phyloP scores from a whole-genome alignment of 208 protist genomes.

The Trypanosoma lewisi region DNA sequence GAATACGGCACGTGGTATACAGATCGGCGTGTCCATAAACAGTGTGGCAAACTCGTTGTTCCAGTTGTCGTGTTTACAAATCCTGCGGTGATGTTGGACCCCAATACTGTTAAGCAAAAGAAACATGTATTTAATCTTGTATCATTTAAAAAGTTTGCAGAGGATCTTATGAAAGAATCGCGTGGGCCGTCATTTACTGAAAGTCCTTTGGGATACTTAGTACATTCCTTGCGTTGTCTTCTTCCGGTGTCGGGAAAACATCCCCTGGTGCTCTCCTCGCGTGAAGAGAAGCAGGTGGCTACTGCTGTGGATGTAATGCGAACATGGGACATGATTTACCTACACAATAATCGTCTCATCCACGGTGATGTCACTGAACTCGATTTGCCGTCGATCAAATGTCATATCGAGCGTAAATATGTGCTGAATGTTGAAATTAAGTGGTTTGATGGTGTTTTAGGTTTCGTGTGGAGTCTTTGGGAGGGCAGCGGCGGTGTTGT shows the following conservation, averaged over 20 bases:
- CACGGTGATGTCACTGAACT: slow-evolving; percentile 69
- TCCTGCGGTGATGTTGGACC: slow-evolving; percentile 63
- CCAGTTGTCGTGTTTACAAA: slow-evolving; percentile 89
- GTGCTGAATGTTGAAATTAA: slow-evolving; percentile 61
- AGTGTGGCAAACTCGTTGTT: slow-evolving; percentile 63
- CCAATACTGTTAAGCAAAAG: slow-evolving; percentile 59
- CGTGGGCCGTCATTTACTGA: slow-evolving; percentile 18
- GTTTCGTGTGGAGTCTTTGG: slow-evolving; percentile 41
- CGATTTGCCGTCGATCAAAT: slow-evolving; percentile 41
- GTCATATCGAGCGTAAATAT: slow-evolving; percentile 66
- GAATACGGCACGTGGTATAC: slow-evolving; percentile 74
- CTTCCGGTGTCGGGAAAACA: neutral
- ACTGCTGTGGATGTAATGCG: slow-evolving; percentile 63
- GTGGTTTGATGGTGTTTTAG: slow-evolving; percentile 58
- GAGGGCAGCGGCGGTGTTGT: slow-evolving; percentile 15
- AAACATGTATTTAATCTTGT: slow-evolving; percentile 73
- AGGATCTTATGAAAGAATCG: slow-evolving; percentile 6
- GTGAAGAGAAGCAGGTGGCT: slow-evolving; percentile 34
- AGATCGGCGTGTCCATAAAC: slow-evolving; percentile 65
- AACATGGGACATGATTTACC: slow-evolving; percentile 85
- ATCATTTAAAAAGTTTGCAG: slow-evolving; percentile 56
- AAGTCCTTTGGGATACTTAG: neutral
- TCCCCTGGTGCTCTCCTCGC: neutral
- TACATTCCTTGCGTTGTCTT: neutral
- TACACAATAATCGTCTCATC: slow-evolving; percentile 62